Conservation (phyloP, 78 protist species). For the Diacronema lutheri region DNA sequence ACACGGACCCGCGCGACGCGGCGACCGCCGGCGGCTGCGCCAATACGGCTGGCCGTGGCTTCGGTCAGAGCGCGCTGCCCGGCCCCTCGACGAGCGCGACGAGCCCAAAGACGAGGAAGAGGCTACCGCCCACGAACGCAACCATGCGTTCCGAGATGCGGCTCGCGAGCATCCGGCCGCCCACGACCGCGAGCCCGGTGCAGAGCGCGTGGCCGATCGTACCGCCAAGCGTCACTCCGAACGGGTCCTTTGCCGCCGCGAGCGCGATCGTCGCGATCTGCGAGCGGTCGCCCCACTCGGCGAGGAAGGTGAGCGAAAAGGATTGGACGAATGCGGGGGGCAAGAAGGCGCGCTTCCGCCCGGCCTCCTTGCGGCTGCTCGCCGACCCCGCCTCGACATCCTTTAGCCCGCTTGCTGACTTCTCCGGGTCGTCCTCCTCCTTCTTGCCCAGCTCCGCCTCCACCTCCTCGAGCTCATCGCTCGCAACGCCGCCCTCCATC, state of each 20-base stretch:
- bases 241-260: conserved; percentile 51
- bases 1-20: too few relatives aligned
- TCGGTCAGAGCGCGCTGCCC: neutral
- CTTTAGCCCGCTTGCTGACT: neutral
- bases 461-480: conserved; percentile 34
- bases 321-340: conserved; percentile 33
- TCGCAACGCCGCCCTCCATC: neutral
- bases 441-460: conserved; percentile 8
- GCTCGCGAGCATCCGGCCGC: conserved; percentile 54
- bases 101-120: conserved; percentile 44
- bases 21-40: too few relatives aligned
- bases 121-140: conserved; percentile 20
- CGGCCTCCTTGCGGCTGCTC: neutral
- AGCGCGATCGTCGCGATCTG: conserved; percentile 60
- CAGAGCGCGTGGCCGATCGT: conserved; percentile 74
- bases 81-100: neutral
- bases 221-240: conserved; percentile 78
- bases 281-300: conserved; percentile 88
- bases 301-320: conserved; percentile 74
- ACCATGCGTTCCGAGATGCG: conserved; percentile 54
- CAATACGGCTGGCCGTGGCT: too few relatives aligned
- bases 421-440: neutral
- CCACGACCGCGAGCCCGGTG: conserved; percentile 74
- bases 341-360: neutral
- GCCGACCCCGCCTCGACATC: neutral